Evolutionary conservation across 164 flowering plant genomes (phyloP), one percentile per base, ranked within the genome.

Genomic region (Vitis rupestris): DNA sequence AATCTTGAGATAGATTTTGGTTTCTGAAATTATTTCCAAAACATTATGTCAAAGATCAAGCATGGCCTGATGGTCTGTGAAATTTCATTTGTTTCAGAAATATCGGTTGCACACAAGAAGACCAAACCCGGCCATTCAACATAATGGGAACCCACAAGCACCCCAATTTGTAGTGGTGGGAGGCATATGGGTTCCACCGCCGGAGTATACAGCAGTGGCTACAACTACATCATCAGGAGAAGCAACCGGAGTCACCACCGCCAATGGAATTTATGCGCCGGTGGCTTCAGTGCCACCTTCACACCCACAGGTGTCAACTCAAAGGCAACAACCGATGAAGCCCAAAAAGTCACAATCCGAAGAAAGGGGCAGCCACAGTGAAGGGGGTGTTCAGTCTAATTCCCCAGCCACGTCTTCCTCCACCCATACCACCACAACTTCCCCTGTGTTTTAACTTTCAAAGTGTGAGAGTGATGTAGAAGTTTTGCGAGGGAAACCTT

Each of bases 101-200:
- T 92, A 86, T 57, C 83, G 97, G 1, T 61, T 92, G 61, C 93
- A 92, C 71, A 83, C 86, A 17, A 84, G 92, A 71, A 84, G 95
- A 75, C 92, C 95, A 27, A 77, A 75, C 64, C 72, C 82, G 0
- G 30, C 82, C 17, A 73, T 68, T 15, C 82, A 76, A 71, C 80
- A 69, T 70, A 78, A 62, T 61, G 69, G 76, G 76, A 82, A 75
- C 69, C n/a, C 80, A 13, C 90, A 87, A 67, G 58, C 87, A 7
- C 85, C 92, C 0, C 95, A 87, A 37, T 82, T 86, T 64, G 85
- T 90, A 10, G 88, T 92, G 51, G 90, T 92, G 7, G 95, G 97
- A 37, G 93, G 93, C 29, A 79, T 91, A 64, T 91, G 94, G 94
- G 86, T 87, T 49, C 92, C 84, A 44, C 87, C 90, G 0, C 81